These are phyloP conservation scores for Periconia sp. DNA, from an alignment of 2,329 filamentous ascomycete species.

Conservation along the genomic window DNA sequence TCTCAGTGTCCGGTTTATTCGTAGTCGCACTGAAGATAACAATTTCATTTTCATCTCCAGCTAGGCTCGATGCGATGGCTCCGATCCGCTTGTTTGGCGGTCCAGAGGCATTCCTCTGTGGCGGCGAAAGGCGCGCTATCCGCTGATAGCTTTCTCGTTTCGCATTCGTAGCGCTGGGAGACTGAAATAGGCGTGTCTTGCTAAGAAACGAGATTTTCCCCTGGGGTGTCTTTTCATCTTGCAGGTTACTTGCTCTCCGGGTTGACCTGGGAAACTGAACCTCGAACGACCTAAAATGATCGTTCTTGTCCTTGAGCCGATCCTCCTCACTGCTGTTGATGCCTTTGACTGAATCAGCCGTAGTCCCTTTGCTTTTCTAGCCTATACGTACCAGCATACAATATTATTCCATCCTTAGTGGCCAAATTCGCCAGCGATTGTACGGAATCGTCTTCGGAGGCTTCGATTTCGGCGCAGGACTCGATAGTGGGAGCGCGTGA, in stretches of 20 bases:
- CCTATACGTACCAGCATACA: conserved; percentile 53
- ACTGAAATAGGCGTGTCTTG: conserved; percentile 55
- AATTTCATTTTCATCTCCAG: conserved; percentile 71
- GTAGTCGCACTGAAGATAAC: conserved; percentile 73
- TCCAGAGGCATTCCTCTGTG: conserved; percentile 46
- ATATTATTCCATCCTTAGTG: conserved; percentile 57
- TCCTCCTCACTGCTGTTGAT: conserved; percentile 79
- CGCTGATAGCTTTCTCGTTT: conserved; percentile 64
- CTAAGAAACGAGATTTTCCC: conserved; percentile 51
- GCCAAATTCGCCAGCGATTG: conserved; percentile 74
- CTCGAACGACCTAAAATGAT: conserved; percentile 78
- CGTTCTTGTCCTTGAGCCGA: conserved; percentile 74
- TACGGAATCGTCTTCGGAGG: conserved; percentile 88
- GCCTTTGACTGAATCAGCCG: conserved; percentile 46
- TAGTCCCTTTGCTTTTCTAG: too few relatives aligned
- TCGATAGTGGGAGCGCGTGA: conserved; percentile 63
- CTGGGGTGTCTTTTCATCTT: conserved; percentile 26
- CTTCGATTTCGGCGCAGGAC: conserved; percentile 69
- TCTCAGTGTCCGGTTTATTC: conserved; percentile 46
- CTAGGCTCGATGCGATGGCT: conserved; percentile 76
- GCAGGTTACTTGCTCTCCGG: conserved; percentile 31
- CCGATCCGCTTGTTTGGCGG: conserved; percentile 66
- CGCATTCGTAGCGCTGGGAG: conserved; percentile 35
- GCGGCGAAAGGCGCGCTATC: conserved; percentile 59
- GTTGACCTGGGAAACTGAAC: conserved; percentile 58